phyloP scores from a whole-genome alignment of 2,329 filamentous ascomycete species.

The Endoconidiophora polonica region DNA sequence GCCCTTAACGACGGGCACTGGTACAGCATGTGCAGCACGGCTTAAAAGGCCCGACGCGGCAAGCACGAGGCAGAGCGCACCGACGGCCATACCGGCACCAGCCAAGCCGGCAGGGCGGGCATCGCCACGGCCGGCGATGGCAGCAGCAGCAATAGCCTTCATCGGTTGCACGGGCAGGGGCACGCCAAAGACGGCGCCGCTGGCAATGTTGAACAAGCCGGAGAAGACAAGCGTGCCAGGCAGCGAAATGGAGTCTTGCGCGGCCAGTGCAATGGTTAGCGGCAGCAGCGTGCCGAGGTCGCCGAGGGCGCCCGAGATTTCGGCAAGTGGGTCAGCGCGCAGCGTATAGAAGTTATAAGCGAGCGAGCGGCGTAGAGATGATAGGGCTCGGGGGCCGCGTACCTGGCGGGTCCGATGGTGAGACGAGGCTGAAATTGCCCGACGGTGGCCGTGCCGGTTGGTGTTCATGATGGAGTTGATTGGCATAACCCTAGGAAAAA shows the following conservation, averaged over 20 bases:
- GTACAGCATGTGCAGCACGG: conserved; percentile 57
- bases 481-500: neutral
- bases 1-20: conserved; percentile 78
- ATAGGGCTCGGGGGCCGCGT: conserved; percentile 10
- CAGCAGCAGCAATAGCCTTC: conserved; percentile 78
- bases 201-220: conserved; percentile 71
- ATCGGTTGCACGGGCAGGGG: conserved; percentile 85
- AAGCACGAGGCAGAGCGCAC: conserved; percentile 54
- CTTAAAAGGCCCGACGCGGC: conserved; percentile 63
- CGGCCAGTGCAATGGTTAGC: conserved; percentile 69
- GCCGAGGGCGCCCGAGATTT: conserved; percentile 75
- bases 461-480: neutral
- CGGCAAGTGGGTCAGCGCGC: conserved; percentile 35
- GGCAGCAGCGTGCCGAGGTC: conserved; percentile 83
- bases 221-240: conserved; percentile 77
- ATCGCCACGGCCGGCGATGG: conserved; percentile 52
- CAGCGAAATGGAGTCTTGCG: conserved; percentile 63
- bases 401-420: neutral
- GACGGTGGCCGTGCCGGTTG: neutral
- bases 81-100: conserved; percentile 62
- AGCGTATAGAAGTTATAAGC: conserved; percentile 34
- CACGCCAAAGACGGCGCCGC: conserved; percentile 69
- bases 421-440: conserved; percentile 5
- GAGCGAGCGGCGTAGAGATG: conserved; percentile 19
- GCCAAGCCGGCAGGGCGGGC: conserved; percentile 33